Evolutionary conservation across 2,329 filamentous ascomycete species (phyloP), one percentile per base, ranked within the genome.

Genomic region (Aureobasidium sp.): DNA sequence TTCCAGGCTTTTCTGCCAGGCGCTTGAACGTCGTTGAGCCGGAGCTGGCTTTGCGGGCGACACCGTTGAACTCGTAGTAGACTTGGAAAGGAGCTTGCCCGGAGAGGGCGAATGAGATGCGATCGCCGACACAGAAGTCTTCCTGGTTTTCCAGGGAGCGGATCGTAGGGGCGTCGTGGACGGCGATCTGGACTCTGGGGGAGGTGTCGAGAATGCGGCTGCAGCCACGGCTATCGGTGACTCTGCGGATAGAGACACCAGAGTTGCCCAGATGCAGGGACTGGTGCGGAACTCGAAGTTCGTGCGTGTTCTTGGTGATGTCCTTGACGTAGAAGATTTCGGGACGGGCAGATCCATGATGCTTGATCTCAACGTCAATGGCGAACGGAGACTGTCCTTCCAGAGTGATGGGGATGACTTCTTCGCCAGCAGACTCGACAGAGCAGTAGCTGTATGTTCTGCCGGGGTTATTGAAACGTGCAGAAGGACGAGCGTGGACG

Each of bases 401-500:
- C 19, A 99, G 80, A 2, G 83, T 86, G 62, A 99, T 87, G 0
- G 93, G 92, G 59, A 99, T 96, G 42, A 84, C 85, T 69, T 99
- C 92, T 68, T 95, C 90, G 10, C 60, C 61, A 33, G 86, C 84
- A 54, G 88, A 83, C 67, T 96, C 90, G 50, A 91, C 86, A 71
- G 91, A 87, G 75, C 94, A 99, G 74, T 93, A 96, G 71, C 94
- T 95, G 79, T 96, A 96, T 0, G 90, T 92, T 73, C 94, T 94
- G 17, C 92, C 92, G 3, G 92, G 90, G 65, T 89, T 89, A 61
- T 82, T 81, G 70, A 99, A 99, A 5, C 82, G 80, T 4, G 92
- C 94, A 2, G 86, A 84, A 1, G 94, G 94, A 61, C 88, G 88
- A 15, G 90, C 81, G 68, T 96, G 88, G 53, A 99, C 90, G 25